Evolutionary conservation across 1,139 yeast species (phyloP).

Genomic region (Casaregolazyma suthepensis): DNA sequence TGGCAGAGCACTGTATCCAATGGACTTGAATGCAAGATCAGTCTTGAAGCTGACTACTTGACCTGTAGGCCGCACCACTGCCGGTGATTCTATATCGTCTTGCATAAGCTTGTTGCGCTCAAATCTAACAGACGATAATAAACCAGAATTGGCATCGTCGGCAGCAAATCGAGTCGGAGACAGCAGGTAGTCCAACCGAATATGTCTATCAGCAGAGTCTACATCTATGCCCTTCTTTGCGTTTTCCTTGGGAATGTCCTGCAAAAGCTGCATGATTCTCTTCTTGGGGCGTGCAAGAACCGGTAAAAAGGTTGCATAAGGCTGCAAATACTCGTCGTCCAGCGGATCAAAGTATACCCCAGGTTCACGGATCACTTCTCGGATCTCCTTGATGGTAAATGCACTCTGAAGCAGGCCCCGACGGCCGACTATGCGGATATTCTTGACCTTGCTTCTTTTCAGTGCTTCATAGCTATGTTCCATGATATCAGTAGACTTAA

Average conservation of each 20-base stretch:
- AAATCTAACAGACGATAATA: constrained; percentile 47
- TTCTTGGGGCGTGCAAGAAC: constrained; percentile 59
- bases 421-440: constrained; percentile 73
- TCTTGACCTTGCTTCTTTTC: constrained; percentile 46
- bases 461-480: constrained; percentile 52
- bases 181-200: constrained; percentile 66
- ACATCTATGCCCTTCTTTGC: constrained; percentile 19
- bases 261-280: constrained; percentile 59
- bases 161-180: constrained; percentile 56
- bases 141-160: constrained; percentile 30
- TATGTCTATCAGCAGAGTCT: constrained; percentile 28
- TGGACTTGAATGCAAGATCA: constrained; percentile 73
- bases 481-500: constrained; percentile 66
- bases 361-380: constrained; percentile 69
- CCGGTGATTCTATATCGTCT: constrained; percentile 24
- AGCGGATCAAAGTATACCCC: constrained; percentile 56
- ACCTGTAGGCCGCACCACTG: constrained; percentile 40
- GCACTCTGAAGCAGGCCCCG: constrained; percentile 77
- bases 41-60: constrained; percentile 38
- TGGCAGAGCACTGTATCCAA: constrained; percentile 75
- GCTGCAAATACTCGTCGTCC: constrained; percentile 39
- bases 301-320: constrained; percentile 35
- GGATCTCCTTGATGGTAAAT: constrained; percentile 84
- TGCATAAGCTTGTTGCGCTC: constrained; percentile 41
- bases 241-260: constrained; percentile 37